Evolutionary conservation across 176 grass and related monocot genomes (phyloP).

Genomic region (Juncus effusus): DNA sequence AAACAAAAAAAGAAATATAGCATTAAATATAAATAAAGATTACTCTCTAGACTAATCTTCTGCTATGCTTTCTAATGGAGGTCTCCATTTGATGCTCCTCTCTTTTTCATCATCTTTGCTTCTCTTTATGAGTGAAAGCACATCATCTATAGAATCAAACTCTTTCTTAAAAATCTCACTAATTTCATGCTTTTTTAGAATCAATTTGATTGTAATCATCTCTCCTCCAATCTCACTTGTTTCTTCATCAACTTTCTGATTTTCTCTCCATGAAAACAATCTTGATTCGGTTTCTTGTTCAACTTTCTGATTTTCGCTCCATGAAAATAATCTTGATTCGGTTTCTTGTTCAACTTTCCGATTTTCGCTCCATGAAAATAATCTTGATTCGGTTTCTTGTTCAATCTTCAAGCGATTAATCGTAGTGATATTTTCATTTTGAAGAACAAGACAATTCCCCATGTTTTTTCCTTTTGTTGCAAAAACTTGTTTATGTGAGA

Average conservation of each 20-base stretch:
- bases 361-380: background rate
- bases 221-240: constrained; percentile 2
- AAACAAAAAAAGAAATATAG: constrained; percentile 2
- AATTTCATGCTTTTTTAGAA: constrained; percentile 35
- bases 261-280: background rate
- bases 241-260: constrained; percentile 22
- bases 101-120: constrained; percentile 3
- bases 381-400: background rate
- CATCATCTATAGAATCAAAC: constrained; percentile 17
- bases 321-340: background rate
- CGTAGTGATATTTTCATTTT: constrained; percentile 25
- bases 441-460: constrained; percentile 45
- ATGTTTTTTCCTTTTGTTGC: constrained; percentile 16
- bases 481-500: background rate
- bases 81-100: constrained; percentile 27
- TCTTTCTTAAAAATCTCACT: constrained; percentile 33
- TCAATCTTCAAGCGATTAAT: constrained; percentile 14
- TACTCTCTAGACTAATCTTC: constrained; percentile 20
- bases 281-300: background rate
- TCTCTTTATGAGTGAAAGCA: constrained; percentile 28
- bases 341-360: constrained; percentile 22
- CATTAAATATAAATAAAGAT: constrained; percentile 8
- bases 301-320: constrained; percentile 20
- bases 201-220: constrained; percentile 35
- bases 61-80: constrained; percentile 37